Evolutionary conservation across 78 protist species (phyloP).

Genomic region (Emiliania huxleyi): DNA sequence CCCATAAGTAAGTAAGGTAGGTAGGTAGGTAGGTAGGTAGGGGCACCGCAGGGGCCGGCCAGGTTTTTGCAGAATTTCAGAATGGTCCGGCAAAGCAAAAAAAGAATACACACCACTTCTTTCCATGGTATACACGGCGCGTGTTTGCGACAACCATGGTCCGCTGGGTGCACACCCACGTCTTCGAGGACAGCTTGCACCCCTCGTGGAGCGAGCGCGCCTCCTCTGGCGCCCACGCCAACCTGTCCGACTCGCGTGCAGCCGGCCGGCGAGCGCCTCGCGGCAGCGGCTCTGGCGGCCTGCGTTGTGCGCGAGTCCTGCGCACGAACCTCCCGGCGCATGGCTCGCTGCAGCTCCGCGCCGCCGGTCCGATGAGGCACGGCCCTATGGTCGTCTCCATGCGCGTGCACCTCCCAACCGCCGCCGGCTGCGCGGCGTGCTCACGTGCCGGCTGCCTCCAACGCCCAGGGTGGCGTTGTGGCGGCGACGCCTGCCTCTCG

Average conservation of each 20-base stretch:
- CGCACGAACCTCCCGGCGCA: neutral
- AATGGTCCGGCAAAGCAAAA: too few species aligned
- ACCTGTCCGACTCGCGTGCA: neutral
- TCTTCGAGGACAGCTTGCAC: neutral
- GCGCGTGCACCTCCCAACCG: neutral
- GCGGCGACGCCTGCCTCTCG: neutral
- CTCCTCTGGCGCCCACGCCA: neutral
- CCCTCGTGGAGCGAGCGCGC: neutral
- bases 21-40: too few species aligned
- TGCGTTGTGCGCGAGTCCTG: neutral
- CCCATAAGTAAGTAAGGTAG: too few species aligned
- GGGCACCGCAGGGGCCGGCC: too few species aligned
- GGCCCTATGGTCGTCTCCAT: neutral
- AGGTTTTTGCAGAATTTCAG: too few species aligned
- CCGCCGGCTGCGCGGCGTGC: neutral
- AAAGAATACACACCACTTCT: too few species aligned
- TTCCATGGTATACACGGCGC: too few species aligned
- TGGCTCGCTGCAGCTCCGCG: neutral
- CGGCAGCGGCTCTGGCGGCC: too few species aligned
- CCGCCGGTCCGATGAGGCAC: neutral
- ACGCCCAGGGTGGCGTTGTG: neutral
- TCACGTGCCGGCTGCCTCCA: neutral
- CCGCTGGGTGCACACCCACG: neutral
- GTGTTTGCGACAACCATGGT: too few species aligned
- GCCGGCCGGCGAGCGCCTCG: neutral